Evolutionary conservation across 2,329 filamentous ascomycete genomes (phyloP).

Genomic region (Fonsecaea nubica): DNA sequence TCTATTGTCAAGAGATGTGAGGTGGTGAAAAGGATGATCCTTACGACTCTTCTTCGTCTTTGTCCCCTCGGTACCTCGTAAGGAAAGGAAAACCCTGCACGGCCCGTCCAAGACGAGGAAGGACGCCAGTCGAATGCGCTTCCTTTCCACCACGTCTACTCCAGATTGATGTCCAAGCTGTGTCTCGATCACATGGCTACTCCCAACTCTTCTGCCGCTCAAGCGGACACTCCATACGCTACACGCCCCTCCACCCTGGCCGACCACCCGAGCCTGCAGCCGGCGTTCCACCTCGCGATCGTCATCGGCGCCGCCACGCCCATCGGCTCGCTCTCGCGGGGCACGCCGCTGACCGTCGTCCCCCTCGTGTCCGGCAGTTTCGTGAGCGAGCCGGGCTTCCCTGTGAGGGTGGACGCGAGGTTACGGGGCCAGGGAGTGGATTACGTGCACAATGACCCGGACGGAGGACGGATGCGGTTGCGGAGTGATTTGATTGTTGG

Average conservation of each 20-base stretch:
- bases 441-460: constrained; percentile 52
- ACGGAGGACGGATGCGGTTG: constrained; percentile 49
- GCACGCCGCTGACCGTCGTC: constrained; percentile 47
- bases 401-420: constrained; percentile 47
- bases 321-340: constrained; percentile 45
- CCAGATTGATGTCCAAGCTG: background rate
- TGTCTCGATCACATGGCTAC: too few relatives aligned
- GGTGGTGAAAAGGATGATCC: background rate
- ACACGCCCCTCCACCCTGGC: constrained; percentile 41
- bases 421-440: constrained; percentile 50
- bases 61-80: too few relatives aligned
- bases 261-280: constrained; percentile 49
- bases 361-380: constrained; percentile 49
- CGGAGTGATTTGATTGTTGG: constrained; percentile 50
- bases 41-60: too few relatives aligned
- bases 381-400: constrained; percentile 47
- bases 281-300: constrained; percentile 51
- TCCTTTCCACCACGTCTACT: background rate
- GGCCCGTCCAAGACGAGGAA: background rate
- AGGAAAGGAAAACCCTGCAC: too few relatives aligned
- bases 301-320: constrained; percentile 16
- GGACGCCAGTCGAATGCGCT: background rate
- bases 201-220: too few relatives aligned
- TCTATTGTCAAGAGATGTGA: background rate
- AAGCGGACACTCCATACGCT: constrained; percentile 7